A percentile compares a stretch with the other conserved stretches of the same genome.
These are phyloP conservation scores for Pestalotiopsis sp. DNA, from an alignment of 2,329 filamentous ascomycete species.

Conservation along the genomic window DNA sequence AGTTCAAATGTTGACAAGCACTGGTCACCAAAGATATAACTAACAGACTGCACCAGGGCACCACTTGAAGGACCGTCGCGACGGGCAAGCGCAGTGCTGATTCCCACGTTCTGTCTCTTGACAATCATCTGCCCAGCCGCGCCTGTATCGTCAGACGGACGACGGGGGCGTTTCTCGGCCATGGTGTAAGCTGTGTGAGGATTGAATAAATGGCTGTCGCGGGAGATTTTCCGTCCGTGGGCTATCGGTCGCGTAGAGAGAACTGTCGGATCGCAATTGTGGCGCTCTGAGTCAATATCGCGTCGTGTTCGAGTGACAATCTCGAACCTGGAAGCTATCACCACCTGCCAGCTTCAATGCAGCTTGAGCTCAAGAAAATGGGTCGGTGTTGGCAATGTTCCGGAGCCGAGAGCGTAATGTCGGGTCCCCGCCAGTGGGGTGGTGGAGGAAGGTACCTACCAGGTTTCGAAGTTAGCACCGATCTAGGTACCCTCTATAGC, in stretches of 20 bases:
- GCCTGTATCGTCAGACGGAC: slow-evolving; percentile 82
- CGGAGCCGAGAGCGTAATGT: slow-evolving; percentile 4
- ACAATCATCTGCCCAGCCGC: slow-evolving; percentile 76
- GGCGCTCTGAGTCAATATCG: background rate
- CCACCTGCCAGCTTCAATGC: background rate
- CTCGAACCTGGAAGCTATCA: background rate
- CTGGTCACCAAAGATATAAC: slow-evolving; percentile 24
- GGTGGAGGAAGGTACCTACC: background rate
- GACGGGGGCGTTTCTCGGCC: slow-evolving; percentile 90
- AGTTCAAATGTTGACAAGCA: background rate
- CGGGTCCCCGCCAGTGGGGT: background rate
- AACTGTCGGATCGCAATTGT: background rate
- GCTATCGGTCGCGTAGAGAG: background rate
- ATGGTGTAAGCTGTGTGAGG: slow-evolving; percentile 48
- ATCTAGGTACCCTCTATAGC: background rate
- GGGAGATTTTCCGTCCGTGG: background rate
- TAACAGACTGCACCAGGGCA: slow-evolving; percentile 55
- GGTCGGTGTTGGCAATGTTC: slow-evolving; percentile 9
- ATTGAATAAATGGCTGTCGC: background rate
- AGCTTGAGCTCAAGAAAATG: slow-evolving; percentile 8
- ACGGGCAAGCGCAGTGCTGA: slow-evolving; percentile 50
- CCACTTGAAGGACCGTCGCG: slow-evolving; percentile 51
- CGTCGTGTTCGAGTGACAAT: background rate
- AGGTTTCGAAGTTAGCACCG: background rate
- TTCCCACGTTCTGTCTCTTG: slow-evolving; percentile 79